Evolutionary conservation across 345 rosid genomes (phyloP).

Genomic region (Eucalyptus cloeziana): DNA sequence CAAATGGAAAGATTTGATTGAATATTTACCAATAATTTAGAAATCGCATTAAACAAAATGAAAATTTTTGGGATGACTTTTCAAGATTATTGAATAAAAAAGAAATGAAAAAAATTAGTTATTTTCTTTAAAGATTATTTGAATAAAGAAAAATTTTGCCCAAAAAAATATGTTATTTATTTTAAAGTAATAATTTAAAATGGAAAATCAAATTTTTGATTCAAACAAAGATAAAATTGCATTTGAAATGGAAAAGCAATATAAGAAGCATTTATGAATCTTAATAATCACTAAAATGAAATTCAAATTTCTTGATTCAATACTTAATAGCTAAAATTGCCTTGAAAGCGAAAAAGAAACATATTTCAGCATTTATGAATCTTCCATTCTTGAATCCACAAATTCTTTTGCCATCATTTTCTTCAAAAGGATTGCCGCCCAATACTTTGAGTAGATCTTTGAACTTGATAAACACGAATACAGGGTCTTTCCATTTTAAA

Average conservation of each 20-base stretch:
- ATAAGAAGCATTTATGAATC: not conserved
- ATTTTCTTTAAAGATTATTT: not conserved
- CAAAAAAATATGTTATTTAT: not conserved
- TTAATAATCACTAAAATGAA: not conserved
- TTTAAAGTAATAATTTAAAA: not conserved
- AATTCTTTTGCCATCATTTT: not conserved
- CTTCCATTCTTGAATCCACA: too few relatives aligned
- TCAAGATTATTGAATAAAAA: not conserved
- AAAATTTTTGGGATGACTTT: accelerated
- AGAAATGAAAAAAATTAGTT: not conserved
- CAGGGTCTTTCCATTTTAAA: not conserved
- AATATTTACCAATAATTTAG: not conserved
- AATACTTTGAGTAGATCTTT: not conserved
- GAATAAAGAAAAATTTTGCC: not conserved
- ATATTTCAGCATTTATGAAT: not conserved
- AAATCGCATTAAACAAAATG: accelerated
- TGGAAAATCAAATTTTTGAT: not conserved
- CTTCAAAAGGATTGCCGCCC: not conserved
- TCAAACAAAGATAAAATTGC: too few relatives aligned
- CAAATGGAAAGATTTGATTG: accelerated
- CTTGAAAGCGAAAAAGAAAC: not conserved
- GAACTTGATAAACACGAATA: not conserved
- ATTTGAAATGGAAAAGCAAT: too few relatives aligned
- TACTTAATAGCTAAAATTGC: not conserved
- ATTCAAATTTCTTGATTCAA: not conserved